Evolutionary conservation across 441 rosid genomes (phyloP), one percentile per base, ranked within the genome.

Genomic region (Gossypium schwendimanii): DNA sequence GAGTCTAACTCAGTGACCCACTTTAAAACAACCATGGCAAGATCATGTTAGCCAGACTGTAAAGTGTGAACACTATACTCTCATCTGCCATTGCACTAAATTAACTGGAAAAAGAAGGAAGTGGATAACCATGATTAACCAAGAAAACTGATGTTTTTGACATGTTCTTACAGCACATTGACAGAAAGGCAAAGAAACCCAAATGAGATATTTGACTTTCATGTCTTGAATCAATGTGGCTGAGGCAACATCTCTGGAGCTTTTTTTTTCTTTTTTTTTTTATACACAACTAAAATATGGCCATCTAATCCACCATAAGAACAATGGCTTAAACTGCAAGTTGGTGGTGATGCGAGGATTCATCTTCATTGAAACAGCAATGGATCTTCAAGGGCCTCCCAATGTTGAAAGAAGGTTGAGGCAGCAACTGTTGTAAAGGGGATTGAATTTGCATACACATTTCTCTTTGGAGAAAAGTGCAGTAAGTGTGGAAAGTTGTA

Each of bases 391-490:
- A 61, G 15, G 74, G 33, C 39, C 74, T 78, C 11, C 63, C 79
- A 52, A 76, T 45, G 36, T 71, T 62, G 33, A 71, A 59, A 57
- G 80, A 47, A 69, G 80, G 63, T 10, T 80, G 75, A 68, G 75
- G 36, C 1, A 50, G 2, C 1, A 45, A 2, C 26, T 73, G 53
- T 1, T 72, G 58, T 1, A 33, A 69, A 75, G 84, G 74, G 57
- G 85, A 77, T 68, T 83, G 85, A 60, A 75, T 67, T 64, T 83
- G 85, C 61, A 76, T 69, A 77, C 80, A 54, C 88, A 88, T 82
- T 69, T 91, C 89, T 28, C 76, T 84, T 36, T 87, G 91, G 28
- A 91, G 92, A 80, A 84, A 80, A 65, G 81, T 74, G 73, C 77
- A 83, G 73, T 93, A 89, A 12, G 85, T 79, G 68, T 87, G 82